Conservation (phyloP, 1,284 basidiomycete species). For the Heimioporus punctisporus region DNA sequence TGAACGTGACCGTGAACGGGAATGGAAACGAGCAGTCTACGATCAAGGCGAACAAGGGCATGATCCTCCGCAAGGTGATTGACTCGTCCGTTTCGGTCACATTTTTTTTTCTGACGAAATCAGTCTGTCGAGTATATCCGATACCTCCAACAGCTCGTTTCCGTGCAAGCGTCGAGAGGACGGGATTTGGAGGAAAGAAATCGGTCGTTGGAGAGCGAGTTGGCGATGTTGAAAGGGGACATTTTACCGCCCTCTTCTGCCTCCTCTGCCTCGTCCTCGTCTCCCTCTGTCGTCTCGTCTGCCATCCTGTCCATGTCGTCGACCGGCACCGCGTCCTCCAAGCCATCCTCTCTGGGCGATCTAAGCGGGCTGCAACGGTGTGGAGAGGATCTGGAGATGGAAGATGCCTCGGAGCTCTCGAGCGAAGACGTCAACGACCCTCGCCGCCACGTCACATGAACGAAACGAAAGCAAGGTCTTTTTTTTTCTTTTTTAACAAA, state of each 20-base stretch:
- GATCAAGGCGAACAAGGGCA: slow-evolving; percentile 88
- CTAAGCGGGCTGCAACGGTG: slow-evolving; percentile 1
- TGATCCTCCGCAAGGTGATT: slow-evolving; percentile 73
- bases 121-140: slow-evolving; percentile 85
- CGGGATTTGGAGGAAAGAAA: slow-evolving; percentile 65
- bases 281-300: slow-evolving; percentile 21
- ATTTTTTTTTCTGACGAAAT: slow-evolving; percentile 5
- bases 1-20: slow-evolving; percentile 4
- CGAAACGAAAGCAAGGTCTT: too few species aligned
- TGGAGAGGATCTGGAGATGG: slow-evolving; percentile 24
- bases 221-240: slow-evolving; percentile 23
- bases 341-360: slow-evolving; percentile 15
- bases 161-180: slow-evolving; percentile 74
- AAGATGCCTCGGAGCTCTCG: too few species aligned
- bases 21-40: slow-evolving; percentile 31
- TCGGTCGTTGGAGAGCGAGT: slow-evolving; percentile 26
- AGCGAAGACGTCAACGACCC: too few species aligned
- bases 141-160: slow-evolving; percentile 85
- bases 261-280: slow-evolving; percentile 15
- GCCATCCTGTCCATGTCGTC: slow-evolving; percentile 19
- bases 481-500: too few species aligned
- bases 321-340: slow-evolving; percentile 6
- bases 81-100: not conserved
- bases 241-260: slow-evolving; percentile 1
- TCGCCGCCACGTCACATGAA: too few species aligned